Evolutionary conservation across 2,329 filamentous ascomycete genomes (phyloP), one percentile per base, ranked within the genome.

Genomic region (Diaporthe sp.): DNA sequence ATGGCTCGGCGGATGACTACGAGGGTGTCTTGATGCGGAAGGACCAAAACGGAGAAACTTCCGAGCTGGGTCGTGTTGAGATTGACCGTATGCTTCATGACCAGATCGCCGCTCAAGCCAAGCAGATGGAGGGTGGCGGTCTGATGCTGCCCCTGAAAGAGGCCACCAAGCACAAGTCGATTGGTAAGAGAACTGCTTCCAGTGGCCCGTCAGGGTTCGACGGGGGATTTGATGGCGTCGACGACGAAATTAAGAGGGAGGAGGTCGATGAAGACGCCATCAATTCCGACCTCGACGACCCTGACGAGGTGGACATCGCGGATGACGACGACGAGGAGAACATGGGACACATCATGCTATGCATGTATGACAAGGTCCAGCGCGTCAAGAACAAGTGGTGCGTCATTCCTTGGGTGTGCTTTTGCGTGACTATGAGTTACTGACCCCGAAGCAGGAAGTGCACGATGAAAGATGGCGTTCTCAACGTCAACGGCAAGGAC

Each of bases 281-380:
- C 86, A 99, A 99, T 84, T 98, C 97, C 0, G 97, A 99, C 80
- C 91, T 99, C 4, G 97, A 99, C 82, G 97, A 99, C 81, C 92
- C 96, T 0, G 96, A 98, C 77, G 97, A 98, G 76, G 92, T 95
- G 15, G 85, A 91, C 25, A 92, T 94, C 40, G 95, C 97, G 33
- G 94, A 96, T 33, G 95, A 97, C 45, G 96, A 97, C 68, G 94
- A 95, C 19, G 95, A 97, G 75, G 96, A 97, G 57, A 91, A 92
- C 47, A 90, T 94, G 77, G 92, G 93, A 1, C 94, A 97, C 79
- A 96, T 97, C 82, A 98, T 99, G 94, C 92, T 99, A 54, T 99
- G 97, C 87, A 98, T 97, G 82, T 99, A 99, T 83, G 97, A 99
- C 87, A 99, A 99, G 87, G 97, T 99, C 13, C 96, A 98, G 85